Evolutionary conservation across 2,329 filamentous ascomycete genomes (phyloP), one percentile per base, ranked within the genome.

Genomic region (Trichoderma atrobrunneum): DNA sequence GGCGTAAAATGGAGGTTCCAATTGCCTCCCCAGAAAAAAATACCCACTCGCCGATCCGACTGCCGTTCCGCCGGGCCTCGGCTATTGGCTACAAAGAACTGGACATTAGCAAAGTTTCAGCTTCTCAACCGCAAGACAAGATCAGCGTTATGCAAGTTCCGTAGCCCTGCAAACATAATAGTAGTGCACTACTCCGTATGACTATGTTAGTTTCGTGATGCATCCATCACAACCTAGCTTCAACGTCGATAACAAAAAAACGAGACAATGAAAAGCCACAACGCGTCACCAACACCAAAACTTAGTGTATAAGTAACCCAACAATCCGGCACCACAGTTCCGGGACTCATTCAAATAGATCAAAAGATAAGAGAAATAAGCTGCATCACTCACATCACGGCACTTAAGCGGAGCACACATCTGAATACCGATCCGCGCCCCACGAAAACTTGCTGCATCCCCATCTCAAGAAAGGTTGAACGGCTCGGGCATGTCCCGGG

Each of bases 401-500:
- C 48, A 51, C 48, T 51, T 21, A 24, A 26, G 14, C 66, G 66
- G 66, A 70, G 28, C 60, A 18, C 57, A 70, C 66, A 70, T 70
- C 57, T 70, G 66, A 70, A 18, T 36, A 30, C 66, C 66, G 66
- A 59, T 26, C 26, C 56, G 54, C 65, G 28, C 28, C 66, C 56
- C 66, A 48, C 56, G 48, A 34, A 28, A 51, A 24, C 26, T 5
- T 16, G 66, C 18, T 12, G 36, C 36, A 18, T 18, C 36, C 14
- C 36, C 36, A 39, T 39, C 36, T 39, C 36, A 18, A 39, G 36
- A 39, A 18, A 39, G 16, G 34, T 36, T 36, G 16, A 39, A 18
- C 7, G 36, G 43, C 48, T 54, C 63, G 63, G 63, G 21, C 43
- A 66, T 16, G 16, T 34, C 24, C 56, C 54, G 65, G 8, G 54